A percentile compares a stretch with the other conserved stretches of the same genome.
Evolutionary conservation across 2,329 filamentous ascomycete species (phyloP).

Genomic region (Aspergillus quadrilineatus): DNA sequence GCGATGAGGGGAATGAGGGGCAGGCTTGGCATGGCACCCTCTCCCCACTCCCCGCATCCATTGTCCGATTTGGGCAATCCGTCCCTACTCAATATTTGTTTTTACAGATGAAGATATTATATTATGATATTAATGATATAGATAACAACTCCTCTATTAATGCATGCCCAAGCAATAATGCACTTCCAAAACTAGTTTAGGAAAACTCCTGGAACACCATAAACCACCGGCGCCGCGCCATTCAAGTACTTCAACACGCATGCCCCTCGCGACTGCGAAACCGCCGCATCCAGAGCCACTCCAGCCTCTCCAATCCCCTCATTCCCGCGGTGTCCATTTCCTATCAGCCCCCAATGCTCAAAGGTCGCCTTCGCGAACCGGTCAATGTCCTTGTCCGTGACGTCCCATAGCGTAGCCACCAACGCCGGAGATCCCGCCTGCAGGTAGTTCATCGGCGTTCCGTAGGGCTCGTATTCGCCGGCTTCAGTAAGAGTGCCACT

Average conservation of each 20-base stretch:
- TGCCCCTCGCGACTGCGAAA: conserved; percentile 69
- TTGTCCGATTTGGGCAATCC: conserved; percentile 15
- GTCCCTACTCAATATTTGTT: neutral
- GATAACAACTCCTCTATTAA: conserved; percentile 5
- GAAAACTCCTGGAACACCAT: conserved; percentile 84
- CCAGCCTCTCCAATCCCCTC: conserved; percentile 33
- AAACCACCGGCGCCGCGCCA: conserved; percentile 88
- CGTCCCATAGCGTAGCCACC: conserved; percentile 93
- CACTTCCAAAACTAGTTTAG: conserved; percentile 44
- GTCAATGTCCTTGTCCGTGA: conserved; percentile 96
- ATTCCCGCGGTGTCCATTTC: conserved; percentile 29
- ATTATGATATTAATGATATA: neutral
- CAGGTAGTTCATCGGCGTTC: conserved; percentile 88
- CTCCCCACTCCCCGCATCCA: conserved; percentile 12
- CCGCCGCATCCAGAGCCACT: conserved; percentile 73
- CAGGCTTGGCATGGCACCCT: neutral
- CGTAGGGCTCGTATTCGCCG: conserved; percentile 87
- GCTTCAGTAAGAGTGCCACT: conserved; percentile 77
- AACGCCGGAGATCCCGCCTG: conserved; percentile 82
- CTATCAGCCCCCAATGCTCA: conserved; percentile 79
- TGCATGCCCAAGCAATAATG: neutral
- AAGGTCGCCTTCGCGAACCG: conserved; percentile 78
- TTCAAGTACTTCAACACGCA: conserved; percentile 90
- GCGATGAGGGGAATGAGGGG: conserved; percentile 15
- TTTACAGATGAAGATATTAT: neutral